Evolutionary conservation across 257 asterid genomes (phyloP), one percentile per base, ranked within the genome.

Genomic region (Primulina huaijiensis): DNA sequence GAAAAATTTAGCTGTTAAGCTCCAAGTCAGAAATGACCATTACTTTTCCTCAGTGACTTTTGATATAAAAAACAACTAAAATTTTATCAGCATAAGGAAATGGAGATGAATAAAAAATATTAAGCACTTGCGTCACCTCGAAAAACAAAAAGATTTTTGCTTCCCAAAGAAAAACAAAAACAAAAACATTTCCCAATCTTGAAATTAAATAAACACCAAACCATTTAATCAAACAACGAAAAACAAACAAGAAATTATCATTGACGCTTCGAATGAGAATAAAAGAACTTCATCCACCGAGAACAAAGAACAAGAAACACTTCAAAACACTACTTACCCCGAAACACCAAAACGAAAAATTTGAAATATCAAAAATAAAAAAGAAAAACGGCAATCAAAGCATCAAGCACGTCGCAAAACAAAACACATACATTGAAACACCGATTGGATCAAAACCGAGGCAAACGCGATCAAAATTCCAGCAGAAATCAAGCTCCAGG

Each of bases 391-490:
- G 19, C 10, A 20, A 17, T 2, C 34, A 40, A 21, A 23, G 23
- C 6, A 21, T 55, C 52, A 46, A 14, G 6, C 5, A 46, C 19
- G 19, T 46, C n/a, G n/a, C 11, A 56, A 35, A 64, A 43, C 23
- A 30, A 70, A 67, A 60, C 57, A 27, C 72, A 73, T 68, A 79
- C 86, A 78, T 62, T 52, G 65, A 69, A 78, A 40, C 75, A 56
- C 50, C 37, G 72, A 81, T 71, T 75, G 65, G 60, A 60, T 29
- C 29, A 71, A 27, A 61, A 53, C 81, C 70, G 66, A 55, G n/a
- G 46, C 40, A 21, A 57, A 52, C 37, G 60, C 19, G 21, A 21
- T 62, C 50, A 50, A 33, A 59, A 37, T 64, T 61, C 60, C 67
- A 71, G 75, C 72, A 66, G 71, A 66, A 75, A 78, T 50, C 69